phyloP scores from a whole-genome alignment of 2,329 filamentous ascomycete genomes.

The Aspergillus bombycis region DNA sequence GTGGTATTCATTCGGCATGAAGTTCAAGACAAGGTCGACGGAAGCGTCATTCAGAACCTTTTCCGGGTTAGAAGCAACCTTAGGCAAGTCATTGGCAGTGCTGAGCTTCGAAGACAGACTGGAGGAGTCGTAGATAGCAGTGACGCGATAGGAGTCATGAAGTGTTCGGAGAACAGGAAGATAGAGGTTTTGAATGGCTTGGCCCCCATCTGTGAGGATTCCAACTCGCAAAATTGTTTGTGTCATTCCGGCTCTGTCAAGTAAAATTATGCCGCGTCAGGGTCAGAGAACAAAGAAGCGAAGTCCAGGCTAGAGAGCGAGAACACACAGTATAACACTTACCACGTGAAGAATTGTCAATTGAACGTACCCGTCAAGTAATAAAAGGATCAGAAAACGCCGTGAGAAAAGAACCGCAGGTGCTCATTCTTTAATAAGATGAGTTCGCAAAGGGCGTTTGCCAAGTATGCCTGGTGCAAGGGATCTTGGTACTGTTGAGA shows the following conservation, averaged over 20 bases:
- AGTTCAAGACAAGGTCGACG: constrained; percentile 51
- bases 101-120: not conserved
- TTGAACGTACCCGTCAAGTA: not conserved
- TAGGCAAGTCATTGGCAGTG: constrained; percentile 7
- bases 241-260: constrained; percentile 19
- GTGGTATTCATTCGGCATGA: constrained; percentile 61
- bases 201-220: constrained; percentile 40
- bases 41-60: constrained; percentile 52
- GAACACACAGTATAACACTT: not conserved
- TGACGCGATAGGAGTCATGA: constrained; percentile 47
- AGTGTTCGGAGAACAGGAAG: constrained; percentile 54
- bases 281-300: not conserved
- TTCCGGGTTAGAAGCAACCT: constrained; percentile 3
- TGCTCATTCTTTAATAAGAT: constrained; percentile 4
- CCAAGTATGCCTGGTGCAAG: constrained; percentile 8
- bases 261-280: not conserved
- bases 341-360: not conserved
- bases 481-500: not conserved
- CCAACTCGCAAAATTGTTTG: constrained; percentile 34
- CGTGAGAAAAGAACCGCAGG: not conserved
- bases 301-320: not conserved
- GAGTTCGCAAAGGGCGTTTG: not conserved
- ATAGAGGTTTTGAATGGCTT: constrained; percentile 57
- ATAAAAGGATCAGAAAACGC: not conserved
- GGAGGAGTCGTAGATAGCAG: constrained; percentile 57